Base-by-base conservation (phyloP, 2,329 filamentous ascomycete species). In the Phaeosphaeriaceae sp. region DNA sequence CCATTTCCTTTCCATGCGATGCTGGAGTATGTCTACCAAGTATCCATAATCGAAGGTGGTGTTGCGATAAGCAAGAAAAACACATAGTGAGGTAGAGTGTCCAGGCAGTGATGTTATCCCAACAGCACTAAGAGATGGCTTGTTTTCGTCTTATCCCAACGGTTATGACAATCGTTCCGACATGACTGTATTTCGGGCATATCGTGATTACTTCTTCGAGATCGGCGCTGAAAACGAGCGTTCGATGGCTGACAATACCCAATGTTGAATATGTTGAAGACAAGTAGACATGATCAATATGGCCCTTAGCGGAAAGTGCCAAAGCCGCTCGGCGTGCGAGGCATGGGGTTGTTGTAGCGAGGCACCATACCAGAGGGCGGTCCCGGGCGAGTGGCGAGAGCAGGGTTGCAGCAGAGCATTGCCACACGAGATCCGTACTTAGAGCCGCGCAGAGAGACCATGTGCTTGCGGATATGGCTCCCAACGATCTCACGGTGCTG, bases 351-450 rank as follows among this genome's bases (percentile, higher is more conserved):
- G 62, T 63, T 71, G 66, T 75, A 76, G 59, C 75, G 76, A 62
- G 73, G 71, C 46, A 78, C 56, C 63, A 82, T 71, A 47, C 91
- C 91, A 66, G 88, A 86, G 27, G 91, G 91, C 65, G 93, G 92
- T 44, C 93, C 94, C 60, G 94, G 93, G 54, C 93, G 92, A 68
- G 93, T 97, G 52, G 91, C 87, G 67, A 93, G 88, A 48, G 92
- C 92, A 40, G 93, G 94, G 78, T 98, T 98, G 80, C 92, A 96
- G 82, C 96, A 99, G 54, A 99, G 90, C 94, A 99, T 98, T 31
- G 95, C 95, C 62, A 99, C 95, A 57, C 95, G 92, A 58, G 95
- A 99, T 60, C 95, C 95, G 76, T 98, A 99, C 79, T 99, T 99
- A 73, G 95, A 98, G 56, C 95, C 95, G 60, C 95, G 91, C 49